Evolutionary conservation across 2,329 filamentous ascomycete species (phyloP), one percentile per base, ranked within the genome.

Genomic region (Periconia digitata): DNA sequence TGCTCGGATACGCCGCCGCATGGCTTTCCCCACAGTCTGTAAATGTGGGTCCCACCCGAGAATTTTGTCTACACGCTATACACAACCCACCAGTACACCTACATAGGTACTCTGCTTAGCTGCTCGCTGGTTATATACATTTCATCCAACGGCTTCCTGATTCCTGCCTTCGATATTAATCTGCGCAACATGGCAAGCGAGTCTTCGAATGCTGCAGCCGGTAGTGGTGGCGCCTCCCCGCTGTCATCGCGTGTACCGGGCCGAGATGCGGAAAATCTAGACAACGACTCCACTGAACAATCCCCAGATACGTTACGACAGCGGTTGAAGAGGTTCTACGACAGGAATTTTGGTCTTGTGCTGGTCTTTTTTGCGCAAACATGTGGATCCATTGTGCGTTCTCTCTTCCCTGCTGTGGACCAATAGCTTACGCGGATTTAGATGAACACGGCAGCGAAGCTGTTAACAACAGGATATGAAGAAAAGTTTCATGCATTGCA

Each of bases 361-460:
- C 17, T 64, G 1, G 61, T 64, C 0, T 64, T 64, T 21, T 34
- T 63, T 1, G 59, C 61, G 15, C 61, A 64, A 21, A 63, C 91
- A 1, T 64, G 61, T 23, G 61, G 61, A 7, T 59, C 56, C 15
- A 40, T 63, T 12, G 58, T 60, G 41, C 17, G 56, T 44, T 13
- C 17, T 43, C 15, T n/a, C 8, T n/a, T 18, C 2, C 29, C 18
- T n/a, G 7, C 29, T 16, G 41, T 29, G 12, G 6, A 36, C 2
- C n/a, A 17, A 38, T 40, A 20, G 16, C 44, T 51, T 12, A 53
- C 17, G 20, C 27, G 15, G 5, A 17, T 1, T 3, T 5, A 60
- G 58, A 64, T 64, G 61, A 63, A 58, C 23, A 60, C 51, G 1
- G 58, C 59, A 13, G 61, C 61, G 4, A 63, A 63, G 36, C 36